A percentile compares a stretch with the other conserved stretches of the same genome.
Conservation (phyloP, 1,284 basidiomycete genomes). For the Grifola frondosa region DNA sequence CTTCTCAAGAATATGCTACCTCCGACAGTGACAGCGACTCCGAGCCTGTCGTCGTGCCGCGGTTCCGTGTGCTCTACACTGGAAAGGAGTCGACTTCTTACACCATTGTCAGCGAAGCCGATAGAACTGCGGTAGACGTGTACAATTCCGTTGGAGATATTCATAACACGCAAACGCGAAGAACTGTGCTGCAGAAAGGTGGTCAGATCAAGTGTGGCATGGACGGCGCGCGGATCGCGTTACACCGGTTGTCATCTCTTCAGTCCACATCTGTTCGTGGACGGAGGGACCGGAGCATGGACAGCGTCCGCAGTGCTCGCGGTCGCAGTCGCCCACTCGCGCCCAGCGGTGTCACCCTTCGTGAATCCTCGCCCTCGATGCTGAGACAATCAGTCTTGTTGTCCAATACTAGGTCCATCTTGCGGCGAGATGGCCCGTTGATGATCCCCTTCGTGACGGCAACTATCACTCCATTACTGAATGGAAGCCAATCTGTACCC, state of each 20-base stretch:
- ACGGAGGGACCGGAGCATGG: conserved; percentile 18
- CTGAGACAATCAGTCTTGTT: conserved; percentile 27
- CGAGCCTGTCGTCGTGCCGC: conserved; percentile 56
- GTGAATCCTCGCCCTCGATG: conserved; percentile 23
- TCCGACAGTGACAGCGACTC: conserved; percentile 38
- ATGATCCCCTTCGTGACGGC: conserved; percentile 62
- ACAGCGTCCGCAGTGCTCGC: conserved; percentile 26
- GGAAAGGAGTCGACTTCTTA: conserved; percentile 58
- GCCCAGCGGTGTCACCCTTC: conserved; percentile 24
- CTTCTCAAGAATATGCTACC: conserved; percentile 13
- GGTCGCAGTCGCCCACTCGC: conserved; percentile 37
- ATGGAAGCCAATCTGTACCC: conserved; percentile 25
- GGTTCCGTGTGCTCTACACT: conserved; percentile 65
- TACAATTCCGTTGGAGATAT: conserved; percentile 58
- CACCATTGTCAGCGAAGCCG: conserved; percentile 56
- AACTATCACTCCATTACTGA: conserved; percentile 51
- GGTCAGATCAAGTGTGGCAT: conserved; percentile 54
- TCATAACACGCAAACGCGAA: conserved; percentile 57
- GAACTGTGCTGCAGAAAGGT: conserved; percentile 59
- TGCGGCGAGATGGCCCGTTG: conserved; percentile 52
- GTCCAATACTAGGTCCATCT: conserved; percentile 30
- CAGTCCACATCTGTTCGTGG: conserved; percentile 13
- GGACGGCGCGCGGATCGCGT: conserved; percentile 56
- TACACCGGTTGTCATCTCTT: conserved; percentile 38
- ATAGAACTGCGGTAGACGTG: conserved; percentile 53